Evolutionary conservation across 768 basidiomycete species (phyloP).

Genomic region (Lactifluus volemus): DNA sequence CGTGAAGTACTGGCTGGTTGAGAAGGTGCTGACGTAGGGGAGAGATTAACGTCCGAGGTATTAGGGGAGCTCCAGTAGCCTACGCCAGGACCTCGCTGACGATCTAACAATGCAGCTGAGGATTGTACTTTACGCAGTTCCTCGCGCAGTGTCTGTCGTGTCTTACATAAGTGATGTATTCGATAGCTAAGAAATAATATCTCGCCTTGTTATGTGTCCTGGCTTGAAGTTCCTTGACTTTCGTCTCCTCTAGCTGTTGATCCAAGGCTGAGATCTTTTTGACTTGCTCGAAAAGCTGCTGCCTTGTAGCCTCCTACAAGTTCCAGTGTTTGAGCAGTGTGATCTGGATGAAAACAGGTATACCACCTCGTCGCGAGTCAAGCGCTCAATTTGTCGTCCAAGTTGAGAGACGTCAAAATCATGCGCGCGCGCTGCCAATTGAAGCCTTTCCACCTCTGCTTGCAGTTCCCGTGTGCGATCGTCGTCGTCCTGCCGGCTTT

Average conservation of each 20-base stretch:
- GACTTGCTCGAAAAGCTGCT: slow-evolving; percentile 40
- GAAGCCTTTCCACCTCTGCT: slow-evolving; percentile 44
- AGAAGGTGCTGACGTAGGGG: slow-evolving; percentile 33
- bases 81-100: slow-evolving; percentile 86
- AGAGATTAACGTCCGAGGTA: slow-evolving; percentile 22
- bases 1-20: slow-evolving; percentile 27
- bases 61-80: slow-evolving; percentile 75
- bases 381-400: slow-evolving; percentile 37
- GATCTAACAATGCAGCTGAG: slow-evolving; percentile 81
- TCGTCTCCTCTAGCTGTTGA: slow-evolving; percentile 64
- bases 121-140: slow-evolving; percentile 94
- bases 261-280: slow-evolving; percentile 47
- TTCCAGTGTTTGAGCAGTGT: not conserved
- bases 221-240: slow-evolving; percentile 58
- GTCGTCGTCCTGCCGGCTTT: slow-evolving; percentile 52
- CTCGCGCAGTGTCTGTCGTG: slow-evolving; percentile 70
- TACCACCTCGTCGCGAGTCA: slow-evolving; percentile 56
- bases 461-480: slow-evolving; percentile 41
- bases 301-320: slow-evolving; percentile 34
- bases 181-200: not conserved
- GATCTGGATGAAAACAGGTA: not conserved
- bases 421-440: slow-evolving; percentile 39
- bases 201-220: slow-evolving; percentile 71
- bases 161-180: not conserved
- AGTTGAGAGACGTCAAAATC: slow-evolving; percentile 50